phyloP scores from a whole-genome alignment of 352 stramenopile species.

The Peronosclerospora sorghi region DNA sequence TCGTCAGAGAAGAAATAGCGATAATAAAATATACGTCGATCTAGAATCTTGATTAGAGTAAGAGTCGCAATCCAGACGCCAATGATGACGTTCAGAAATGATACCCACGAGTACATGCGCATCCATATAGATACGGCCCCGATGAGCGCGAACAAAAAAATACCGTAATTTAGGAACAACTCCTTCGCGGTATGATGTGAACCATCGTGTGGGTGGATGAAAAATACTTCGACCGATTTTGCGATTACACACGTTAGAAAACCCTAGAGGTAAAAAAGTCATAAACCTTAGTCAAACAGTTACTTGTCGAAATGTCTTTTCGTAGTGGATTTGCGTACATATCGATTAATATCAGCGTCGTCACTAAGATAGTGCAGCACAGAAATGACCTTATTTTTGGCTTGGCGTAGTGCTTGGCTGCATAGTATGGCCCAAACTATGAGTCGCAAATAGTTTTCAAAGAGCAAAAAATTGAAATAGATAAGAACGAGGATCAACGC shows the following conservation, averaged over 20 bases:
- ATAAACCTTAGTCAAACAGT: not conserved
- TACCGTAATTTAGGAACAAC: conserved; percentile 81
- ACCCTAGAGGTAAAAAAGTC: conserved; percentile 25
- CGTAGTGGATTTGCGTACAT: conserved; percentile 19
- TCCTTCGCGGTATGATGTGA: conserved; percentile 62
- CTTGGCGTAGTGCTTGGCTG: conserved; percentile 74
- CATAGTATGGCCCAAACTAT: conserved; percentile 84
- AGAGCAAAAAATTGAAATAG: conserved; percentile 87
- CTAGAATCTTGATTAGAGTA: conserved; percentile 68
- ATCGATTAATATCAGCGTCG: conserved; percentile 55
- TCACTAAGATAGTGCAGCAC: conserved; percentile 81
- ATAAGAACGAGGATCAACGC: conserved; percentile 76
- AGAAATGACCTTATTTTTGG: conserved; percentile 77
- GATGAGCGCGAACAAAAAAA: conserved; percentile 78
- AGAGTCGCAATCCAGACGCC: conserved; percentile 54
- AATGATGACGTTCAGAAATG: conserved; percentile 64
- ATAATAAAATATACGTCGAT: conserved; percentile 83
- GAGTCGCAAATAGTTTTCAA: conserved; percentile 81
- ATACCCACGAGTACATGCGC: conserved; percentile 73
- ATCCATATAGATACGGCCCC: conserved; percentile 79
- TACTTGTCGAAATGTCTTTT: not conserved
- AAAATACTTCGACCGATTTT: conserved; percentile 69
- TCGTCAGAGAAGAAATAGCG: conserved; percentile 84
- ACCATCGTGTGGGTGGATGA: conserved; percentile 55
- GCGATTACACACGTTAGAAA: conserved; percentile 72